Base-by-base conservation (phyloP, 2,329 filamentous ascomycete genomes). In the Ophidiomyces ophidiicola region DNA sequence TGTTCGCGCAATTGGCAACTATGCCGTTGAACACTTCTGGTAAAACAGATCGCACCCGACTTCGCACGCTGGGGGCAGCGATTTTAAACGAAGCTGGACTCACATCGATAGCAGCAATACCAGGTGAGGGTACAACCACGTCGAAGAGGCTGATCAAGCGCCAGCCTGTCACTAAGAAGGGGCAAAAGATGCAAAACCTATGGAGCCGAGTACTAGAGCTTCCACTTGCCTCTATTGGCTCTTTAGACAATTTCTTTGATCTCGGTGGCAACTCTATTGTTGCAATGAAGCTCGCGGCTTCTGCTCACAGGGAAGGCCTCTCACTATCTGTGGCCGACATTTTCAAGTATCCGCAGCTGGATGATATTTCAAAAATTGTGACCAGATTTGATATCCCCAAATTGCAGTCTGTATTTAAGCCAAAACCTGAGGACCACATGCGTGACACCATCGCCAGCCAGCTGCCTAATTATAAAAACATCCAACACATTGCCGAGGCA, bases 211-310 rank as follows among this genome's bases (percentile, higher is more conserved):
- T 42, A 3, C 30, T 42, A 4, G 26, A 31, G 0, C 6, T 41
- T 5, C 20, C 28, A 20, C 17, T 8, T 2, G 18, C 8, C 12
- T 6, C 21, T 5, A 25, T 39, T 18, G 28, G 36, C 6, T 8
- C 17, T 20, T 10, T 23, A 10, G 36, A 39, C 18, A 32, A 23
- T 15, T 43, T 43, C 18, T 43, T 43, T 26, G 15, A 37, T 24
- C 30, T 43, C 14, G 59, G 59, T 14, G 60, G 60, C 3, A 59
- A 63, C 42, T 62, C 59, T 32, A 60, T 63, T 21, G 55, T 53
- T 23, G 59, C 58, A 32, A 62, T 62, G 58, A 17, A 29, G 23
- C 15, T 46, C 14, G 30, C 28, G 11, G 31, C 31, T 3, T 24
- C 15, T 11, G 32, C 28, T 24, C 41, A 34, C 7, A 17, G 20